A percentile compares a stretch with the other conserved stretches of the same genome.
Evolutionary conservation across 441 rosid genomes (phyloP).

Genomic region (Macaranga tanarius): DNA sequence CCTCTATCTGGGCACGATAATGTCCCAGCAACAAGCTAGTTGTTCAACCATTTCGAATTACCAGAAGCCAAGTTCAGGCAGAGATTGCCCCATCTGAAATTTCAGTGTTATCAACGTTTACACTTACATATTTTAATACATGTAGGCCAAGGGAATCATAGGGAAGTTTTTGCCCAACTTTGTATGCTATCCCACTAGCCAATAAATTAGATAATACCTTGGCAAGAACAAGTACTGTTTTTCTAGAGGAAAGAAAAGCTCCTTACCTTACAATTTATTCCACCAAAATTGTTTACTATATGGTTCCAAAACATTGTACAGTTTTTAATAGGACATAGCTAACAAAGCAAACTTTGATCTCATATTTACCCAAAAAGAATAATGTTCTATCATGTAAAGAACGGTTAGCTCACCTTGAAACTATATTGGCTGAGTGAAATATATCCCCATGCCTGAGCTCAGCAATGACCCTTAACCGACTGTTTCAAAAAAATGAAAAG

Average conservation of each 20-base stretch:
- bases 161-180: too few relatives aligned
- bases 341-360: neutral
- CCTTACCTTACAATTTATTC: too few relatives aligned
- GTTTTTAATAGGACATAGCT: neutral
- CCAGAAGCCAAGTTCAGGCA: neutral
- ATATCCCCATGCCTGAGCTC: constrained; percentile 93
- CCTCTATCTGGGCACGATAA: neutral
- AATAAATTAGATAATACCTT: neutral
- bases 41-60: neutral
- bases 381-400: constrained; percentile 13
- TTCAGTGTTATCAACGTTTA: neutral
- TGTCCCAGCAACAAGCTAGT: neutral
- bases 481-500: constrained; percentile 31
- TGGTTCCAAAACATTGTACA: too few relatives aligned
- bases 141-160: neutral
- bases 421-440: constrained; percentile 98
- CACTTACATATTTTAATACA: neutral
- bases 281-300: too few relatives aligned
- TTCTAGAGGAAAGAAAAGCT: neutral
- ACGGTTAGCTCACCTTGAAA: constrained; percentile 63
- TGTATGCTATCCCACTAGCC: neutral
- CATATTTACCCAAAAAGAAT: constrained; percentile 8
- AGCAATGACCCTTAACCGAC: constrained; percentile 96
- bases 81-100: neutral
- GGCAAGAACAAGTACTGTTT: neutral